Conservation (phyloP, 2,329 filamentous ascomycete species). For the Microcyclosporella mali region DNA sequence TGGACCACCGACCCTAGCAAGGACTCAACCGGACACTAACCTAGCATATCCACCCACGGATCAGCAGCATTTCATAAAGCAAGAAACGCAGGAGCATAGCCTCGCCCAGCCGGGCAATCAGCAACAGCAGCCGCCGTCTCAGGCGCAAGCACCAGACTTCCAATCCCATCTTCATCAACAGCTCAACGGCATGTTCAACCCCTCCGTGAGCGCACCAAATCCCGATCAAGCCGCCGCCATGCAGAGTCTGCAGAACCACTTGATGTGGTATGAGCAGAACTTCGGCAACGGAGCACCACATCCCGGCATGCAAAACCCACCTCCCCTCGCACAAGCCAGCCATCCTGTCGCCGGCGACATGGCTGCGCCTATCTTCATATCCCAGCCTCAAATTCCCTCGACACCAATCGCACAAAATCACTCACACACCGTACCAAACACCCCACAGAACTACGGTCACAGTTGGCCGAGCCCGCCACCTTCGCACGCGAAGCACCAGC, state of each 20-base stretch:
- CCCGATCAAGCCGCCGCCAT: slow-evolving; percentile 22
- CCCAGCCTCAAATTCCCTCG: slow-evolving; percentile 24
- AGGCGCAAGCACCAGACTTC: slow-evolving; percentile 31
- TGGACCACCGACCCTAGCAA: slow-evolving; percentile 26
- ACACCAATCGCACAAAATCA: slow-evolving; percentile 28
- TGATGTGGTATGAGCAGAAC: slow-evolving; percentile 27
- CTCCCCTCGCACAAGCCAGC: slow-evolving; percentile 19
- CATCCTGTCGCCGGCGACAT: slow-evolving; percentile 16
- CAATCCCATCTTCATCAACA: slow-evolving; percentile 49
- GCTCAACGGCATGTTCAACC: slow-evolving; percentile 34
- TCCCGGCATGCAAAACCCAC: slow-evolving; percentile 10
- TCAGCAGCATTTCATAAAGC: slow-evolving; percentile 69
- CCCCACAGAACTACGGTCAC: slow-evolving; percentile 37
- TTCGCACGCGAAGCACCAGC: slow-evolving; percentile 25
- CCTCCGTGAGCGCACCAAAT: slow-evolving; percentile 17
- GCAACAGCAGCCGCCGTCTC: slow-evolving; percentile 15
- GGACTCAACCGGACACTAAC: slow-evolving; percentile 47
- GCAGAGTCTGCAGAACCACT: slow-evolving; percentile 26
- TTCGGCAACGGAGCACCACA: slow-evolving; percentile 16
- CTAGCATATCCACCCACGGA: slow-evolving; percentile 55
- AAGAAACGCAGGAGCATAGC: slow-evolving; percentile 85
- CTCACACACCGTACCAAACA: slow-evolving; percentile 47
- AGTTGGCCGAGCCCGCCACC: slow-evolving; percentile 32
- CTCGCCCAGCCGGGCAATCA: slow-evolving; percentile 66
- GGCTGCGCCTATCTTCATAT: slow-evolving; percentile 18